Base-by-base conservation (phyloP, 2,329 filamentous ascomycete species). In the Parastagonospora nodorum region DNA sequence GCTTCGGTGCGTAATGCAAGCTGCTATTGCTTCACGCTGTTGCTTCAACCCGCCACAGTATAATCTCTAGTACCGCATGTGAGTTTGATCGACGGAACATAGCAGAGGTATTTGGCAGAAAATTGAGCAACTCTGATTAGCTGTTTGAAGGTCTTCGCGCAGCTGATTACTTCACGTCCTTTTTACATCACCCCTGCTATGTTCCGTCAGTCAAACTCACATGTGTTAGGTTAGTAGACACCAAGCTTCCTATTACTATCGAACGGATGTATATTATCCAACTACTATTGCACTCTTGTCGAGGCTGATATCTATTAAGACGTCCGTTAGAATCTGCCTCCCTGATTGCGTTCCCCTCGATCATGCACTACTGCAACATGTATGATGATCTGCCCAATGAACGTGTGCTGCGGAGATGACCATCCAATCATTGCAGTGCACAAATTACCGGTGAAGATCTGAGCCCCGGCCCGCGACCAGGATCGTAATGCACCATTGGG, bases 1-100 rank as follows among this genome's bases (percentile, higher is more conserved):
- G 90, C 28, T 63, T 66, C 33, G 61, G 57, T 40, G 45, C 57
- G 8, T 66, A 50, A 63, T 48, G 44, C 37, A 16, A 31, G 16
- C 45, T 36, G 36, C 32, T 8, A 30, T 27, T n/a, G 24, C 29
- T 14, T 32, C 15, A 41, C 30, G 15, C 29, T 36, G 15, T n/a
- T 27, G 11, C 12, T 24, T 24, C 19, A 24, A 14, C 11, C 41
- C 8, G 28, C 30, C 35, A 42, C 16, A 12, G 30, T 19, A n/a
- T 16, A 27, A 29, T 24, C 5, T 50, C 46, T 46, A 48, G 36
- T 46, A n/a, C n/a, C n/a, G n/a, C n/a, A n/a, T n/a, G n/a, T n/a
- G n/a, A n/a, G n/a, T n/a, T n/a, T n/a, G n/a, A n/a, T n/a, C n/a
- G n/a, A n/a, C n/a, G n/a, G n/a, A n/a, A n/a, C n/a, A n/a, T n/a